Conservation (phyloP, 176 grass and related monocot species). For the Areca catechu region DNA sequence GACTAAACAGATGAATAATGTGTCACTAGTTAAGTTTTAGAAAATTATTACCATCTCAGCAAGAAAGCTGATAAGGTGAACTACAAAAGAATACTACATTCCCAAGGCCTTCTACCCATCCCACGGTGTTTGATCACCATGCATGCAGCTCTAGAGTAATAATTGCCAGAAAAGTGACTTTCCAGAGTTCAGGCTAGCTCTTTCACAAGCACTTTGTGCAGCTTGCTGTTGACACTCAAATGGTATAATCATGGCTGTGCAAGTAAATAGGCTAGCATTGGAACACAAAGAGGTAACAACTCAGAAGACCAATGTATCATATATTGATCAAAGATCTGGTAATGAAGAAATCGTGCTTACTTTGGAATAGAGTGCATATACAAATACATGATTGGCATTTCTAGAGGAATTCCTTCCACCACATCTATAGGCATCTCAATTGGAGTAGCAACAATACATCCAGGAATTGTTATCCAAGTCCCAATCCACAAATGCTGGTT, state of each 20-base stretch:
- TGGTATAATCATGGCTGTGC: background rate
- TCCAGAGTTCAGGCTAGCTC: constrained; percentile 81
- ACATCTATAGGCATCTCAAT: constrained; percentile 93
- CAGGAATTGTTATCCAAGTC: constrained; percentile 91
- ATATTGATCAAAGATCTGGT: too few species aligned
- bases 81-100: constrained; percentile 44
- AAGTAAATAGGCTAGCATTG: too few species aligned
- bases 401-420: constrained; percentile 87
- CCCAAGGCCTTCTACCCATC: constrained; percentile 99
- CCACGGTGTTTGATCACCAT: constrained; percentile 89
- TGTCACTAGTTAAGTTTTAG: too few species aligned
- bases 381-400: constrained; percentile 88
- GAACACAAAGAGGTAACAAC: background rate
- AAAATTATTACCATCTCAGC: background rate
- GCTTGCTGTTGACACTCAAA: constrained; percentile 58
- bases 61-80: background rate
- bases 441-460: constrained; percentile 75
- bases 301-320: background rate
- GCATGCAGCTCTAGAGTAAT: constrained; percentile 82
- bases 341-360: constrained; percentile 18
- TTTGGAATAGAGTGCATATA: constrained; percentile 76
- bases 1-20: constrained; percentile 1
- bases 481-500: constrained; percentile 85
- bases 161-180: constrained; percentile 79
- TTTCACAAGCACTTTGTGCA: constrained; percentile 92